phyloP scores from a whole-genome alignment of 73 alveolate species.

The Paramecium sonneborni region DNA sequence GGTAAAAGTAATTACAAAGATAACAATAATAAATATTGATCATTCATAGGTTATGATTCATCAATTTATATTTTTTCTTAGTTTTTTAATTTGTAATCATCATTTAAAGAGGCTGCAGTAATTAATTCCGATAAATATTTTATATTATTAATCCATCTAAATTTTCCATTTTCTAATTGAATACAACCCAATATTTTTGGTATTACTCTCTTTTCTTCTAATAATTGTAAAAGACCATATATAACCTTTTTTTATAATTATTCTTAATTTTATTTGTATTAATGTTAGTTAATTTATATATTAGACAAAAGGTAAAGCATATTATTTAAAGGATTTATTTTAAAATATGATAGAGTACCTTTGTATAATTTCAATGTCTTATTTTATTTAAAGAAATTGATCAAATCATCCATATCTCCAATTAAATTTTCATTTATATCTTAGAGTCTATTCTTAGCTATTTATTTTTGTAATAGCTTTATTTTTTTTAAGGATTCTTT shows the following conservation, averaged over 20 bases:
- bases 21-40: too few relatives aligned
- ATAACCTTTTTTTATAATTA: neutral
- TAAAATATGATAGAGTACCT: neutral
- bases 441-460: neutral
- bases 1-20: neutral
- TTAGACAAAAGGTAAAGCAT: neutral
- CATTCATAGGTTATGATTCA: neutral
- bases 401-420: neutral
- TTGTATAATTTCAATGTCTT: neutral
- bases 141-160: neutral
- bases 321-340: neutral
- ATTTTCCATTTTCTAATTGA: neutral
- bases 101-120: neutral
- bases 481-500: neutral
- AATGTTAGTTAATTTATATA: too few relatives aligned
- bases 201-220: neutral
- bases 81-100: neutral
- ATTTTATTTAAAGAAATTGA: neutral
- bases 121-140: neutral
- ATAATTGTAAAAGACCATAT: neutral
- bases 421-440: neutral
- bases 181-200: neutral
- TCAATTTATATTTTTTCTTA: neutral
- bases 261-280: neutral
- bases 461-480: neutral